A percentile compares a stretch with the other conserved stretches of the same genome.
phyloP scores from a whole-genome alignment of 2,329 filamentous ascomycete genomes.

The Fusarium gaditjirri region DNA sequence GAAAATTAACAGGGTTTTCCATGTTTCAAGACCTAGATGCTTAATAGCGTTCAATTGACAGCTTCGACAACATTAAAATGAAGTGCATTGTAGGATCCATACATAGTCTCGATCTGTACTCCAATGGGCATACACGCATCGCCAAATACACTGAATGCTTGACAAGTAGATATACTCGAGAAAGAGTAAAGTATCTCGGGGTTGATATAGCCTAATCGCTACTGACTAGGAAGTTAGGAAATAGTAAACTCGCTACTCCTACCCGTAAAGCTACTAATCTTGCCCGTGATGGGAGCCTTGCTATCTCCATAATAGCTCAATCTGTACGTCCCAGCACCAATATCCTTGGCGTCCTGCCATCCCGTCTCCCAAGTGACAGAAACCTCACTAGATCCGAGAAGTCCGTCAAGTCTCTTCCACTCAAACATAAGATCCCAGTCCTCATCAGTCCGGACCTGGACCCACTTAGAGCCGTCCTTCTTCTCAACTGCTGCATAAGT shows the following conservation, averaged over 20 bases:
- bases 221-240: too few relatives aligned
- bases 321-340: not conserved
- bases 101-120: too few relatives aligned
- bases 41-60: not conserved
- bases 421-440: conserved; percentile 12
- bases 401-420: conserved; percentile 9
- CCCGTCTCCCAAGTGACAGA: not conserved
- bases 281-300: not conserved
- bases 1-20: not conserved
- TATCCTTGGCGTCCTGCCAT: not conserved
- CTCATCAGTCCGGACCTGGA: not conserved
- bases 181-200: too few relatives aligned
- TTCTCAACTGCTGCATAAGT: conserved; percentile 1
- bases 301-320: conserved; percentile 10
- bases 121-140: too few relatives aligned
- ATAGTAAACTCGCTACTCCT: not conserved
- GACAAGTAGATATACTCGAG: too few relatives aligned
- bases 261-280: not conserved
- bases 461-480: not conserved
- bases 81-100: not conserved
- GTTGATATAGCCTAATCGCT: not conserved
- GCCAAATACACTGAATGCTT: too few relatives aligned
- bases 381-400: conserved; percentile 3
- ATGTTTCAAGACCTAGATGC: too few relatives aligned
- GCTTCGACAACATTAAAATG: not conserved